Conservation (phyloP, 352 stramenopile species). For the Phytophthora hibernalis region DNA sequence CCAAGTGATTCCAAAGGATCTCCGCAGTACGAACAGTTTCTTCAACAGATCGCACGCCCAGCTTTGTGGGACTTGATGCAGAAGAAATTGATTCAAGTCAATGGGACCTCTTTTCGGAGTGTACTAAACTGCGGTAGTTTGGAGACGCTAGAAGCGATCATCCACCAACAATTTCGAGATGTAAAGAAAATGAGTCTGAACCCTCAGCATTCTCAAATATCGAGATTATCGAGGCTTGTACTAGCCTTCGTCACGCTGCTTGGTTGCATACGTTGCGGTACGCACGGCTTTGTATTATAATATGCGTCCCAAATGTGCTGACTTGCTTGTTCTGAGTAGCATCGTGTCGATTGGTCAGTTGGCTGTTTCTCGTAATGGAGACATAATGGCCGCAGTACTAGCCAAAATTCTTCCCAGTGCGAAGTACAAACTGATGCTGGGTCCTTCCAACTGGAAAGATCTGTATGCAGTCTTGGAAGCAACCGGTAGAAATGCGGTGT, state of each 20-base stretch:
- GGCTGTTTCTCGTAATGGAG: slow-evolving; percentile 11
- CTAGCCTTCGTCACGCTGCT: slow-evolving; percentile 59
- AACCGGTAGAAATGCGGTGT: not conserved
- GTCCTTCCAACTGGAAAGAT: slow-evolving; percentile 49
- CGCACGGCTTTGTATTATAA: not conserved
- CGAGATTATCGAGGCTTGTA: slow-evolving; percentile 61
- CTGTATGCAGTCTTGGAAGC: slow-evolving; percentile 31
- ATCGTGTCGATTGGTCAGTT: slow-evolving; percentile 34
- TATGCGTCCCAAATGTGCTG: not conserved
- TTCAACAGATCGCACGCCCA: slow-evolving; percentile 48
- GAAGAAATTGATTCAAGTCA: slow-evolving; percentile 53
- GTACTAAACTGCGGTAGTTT: slow-evolving; percentile 44
- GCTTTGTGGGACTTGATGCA: slow-evolving; percentile 55
- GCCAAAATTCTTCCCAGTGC: slow-evolving; percentile 33
- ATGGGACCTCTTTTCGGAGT: slow-evolving; percentile 30
- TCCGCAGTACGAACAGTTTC: slow-evolving; percentile 24
- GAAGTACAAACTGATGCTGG: slow-evolving; percentile 54
- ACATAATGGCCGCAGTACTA: slow-evolving; percentile 28
- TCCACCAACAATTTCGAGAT: slow-evolving; percentile 48
- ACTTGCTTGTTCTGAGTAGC: slow-evolving; percentile 8
- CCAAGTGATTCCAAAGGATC: not conserved
- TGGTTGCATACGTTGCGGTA: slow-evolving; percentile 79
- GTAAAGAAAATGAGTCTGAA: slow-evolving; percentile 61
- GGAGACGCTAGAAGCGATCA: slow-evolving; percentile 53
- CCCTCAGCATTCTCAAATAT: slow-evolving; percentile 43